Percentiles rank a stretch among this genome's conserved stretches.
Conservation (phyloP, 768 basidiomycete species). For the Suillus cothurnatus region DNA sequence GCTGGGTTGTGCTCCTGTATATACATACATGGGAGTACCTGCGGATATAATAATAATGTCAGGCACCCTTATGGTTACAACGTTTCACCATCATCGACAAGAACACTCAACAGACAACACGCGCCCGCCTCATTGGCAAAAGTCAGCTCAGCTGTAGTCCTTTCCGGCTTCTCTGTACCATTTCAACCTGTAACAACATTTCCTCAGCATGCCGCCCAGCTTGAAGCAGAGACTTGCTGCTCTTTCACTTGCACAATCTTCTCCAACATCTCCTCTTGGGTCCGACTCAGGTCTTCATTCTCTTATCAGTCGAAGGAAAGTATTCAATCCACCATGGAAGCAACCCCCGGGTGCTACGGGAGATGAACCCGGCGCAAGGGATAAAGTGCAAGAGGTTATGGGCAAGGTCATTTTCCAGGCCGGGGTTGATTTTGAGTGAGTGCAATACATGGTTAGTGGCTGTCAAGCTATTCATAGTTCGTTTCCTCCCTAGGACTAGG, state of each 20-base stretch:
- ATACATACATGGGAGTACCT: neutral
- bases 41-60: neutral
- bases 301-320: conserved; percentile 36
- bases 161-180: neutral
- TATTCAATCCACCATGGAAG: conserved; percentile 60
- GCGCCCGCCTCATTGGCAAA: neutral
- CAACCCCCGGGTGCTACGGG: conserved; percentile 31
- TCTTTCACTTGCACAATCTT: conserved; percentile 55
- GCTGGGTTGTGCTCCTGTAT: neutral
- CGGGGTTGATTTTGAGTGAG: conserved; percentile 88
- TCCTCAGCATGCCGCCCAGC: conserved; percentile 35
- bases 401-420: conserved; percentile 81
- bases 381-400: conserved; percentile 66
- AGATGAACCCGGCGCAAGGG: conserved; percentile 33
- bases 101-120: neutral
- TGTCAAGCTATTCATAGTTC: conserved; percentile 8
- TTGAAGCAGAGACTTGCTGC: conserved; percentile 72
- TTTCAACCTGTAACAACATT: neutral
- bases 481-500: conserved; percentile 59
- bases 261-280: conserved; percentile 42
- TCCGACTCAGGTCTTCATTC: conserved; percentile 19
- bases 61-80: conserved; percentile 3
- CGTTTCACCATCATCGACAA: conserved; percentile 2
- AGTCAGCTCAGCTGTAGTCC: neutral
- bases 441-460: conserved; percentile 16